Percentiles rank a stretch among this genome's conserved stretches.
Evolutionary conservation across 768 basidiomycete species (phyloP).

Genomic region (Lactarius trivialis): DNA sequence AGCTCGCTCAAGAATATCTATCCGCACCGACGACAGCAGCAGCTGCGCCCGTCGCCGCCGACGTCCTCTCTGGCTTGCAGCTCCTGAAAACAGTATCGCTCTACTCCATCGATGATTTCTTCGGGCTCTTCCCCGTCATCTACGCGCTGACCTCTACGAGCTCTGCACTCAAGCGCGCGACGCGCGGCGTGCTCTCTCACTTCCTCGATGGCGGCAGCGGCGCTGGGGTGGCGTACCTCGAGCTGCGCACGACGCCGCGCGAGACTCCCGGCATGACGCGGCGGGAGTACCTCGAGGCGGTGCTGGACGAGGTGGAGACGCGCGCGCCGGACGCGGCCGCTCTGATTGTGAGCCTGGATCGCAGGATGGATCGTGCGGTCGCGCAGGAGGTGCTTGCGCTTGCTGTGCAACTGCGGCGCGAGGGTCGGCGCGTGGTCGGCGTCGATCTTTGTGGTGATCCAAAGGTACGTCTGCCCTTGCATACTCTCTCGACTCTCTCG

Average conservation of each 20-base stretch:
- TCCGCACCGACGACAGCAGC: not conserved
- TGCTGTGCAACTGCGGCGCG: conserved; percentile 46
- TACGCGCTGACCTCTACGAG: conserved; percentile 69
- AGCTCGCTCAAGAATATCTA: conserved; percentile 46
- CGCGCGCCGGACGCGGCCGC: conserved; percentile 46
- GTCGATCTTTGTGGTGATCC: conserved; percentile 82
- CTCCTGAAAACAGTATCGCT: conserved; percentile 37
- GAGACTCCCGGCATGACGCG: conserved; percentile 46
- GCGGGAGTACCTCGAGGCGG: conserved; percentile 53
- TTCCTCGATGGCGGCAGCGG: conserved; percentile 45
- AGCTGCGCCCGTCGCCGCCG: not conserved
- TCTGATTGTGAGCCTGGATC: conserved; percentile 71
- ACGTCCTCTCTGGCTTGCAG: conserved; percentile 39
- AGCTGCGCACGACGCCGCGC: conserved; percentile 78
- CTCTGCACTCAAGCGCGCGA: conserved; percentile 44
- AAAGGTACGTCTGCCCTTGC: conserved; percentile 26
- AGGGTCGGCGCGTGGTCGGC: conserved; percentile 63
- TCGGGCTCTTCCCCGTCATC: conserved; percentile 67
- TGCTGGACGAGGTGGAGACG: conserved; percentile 58
- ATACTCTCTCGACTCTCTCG: not conserved
- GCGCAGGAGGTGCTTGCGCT: conserved; percentile 51
- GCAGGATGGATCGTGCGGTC: conserved; percentile 50
- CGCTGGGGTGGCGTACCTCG: conserved; percentile 63
- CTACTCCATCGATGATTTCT: conserved; percentile 63
- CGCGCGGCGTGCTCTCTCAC: conserved; percentile 55